Percentiles rank a stretch among this genome's conserved stretches.
These are phyloP conservation scores for Fusarium annulatum DNA, from an alignment of 2,329 filamentous ascomycete genomes.

Conservation along the genomic window DNA sequence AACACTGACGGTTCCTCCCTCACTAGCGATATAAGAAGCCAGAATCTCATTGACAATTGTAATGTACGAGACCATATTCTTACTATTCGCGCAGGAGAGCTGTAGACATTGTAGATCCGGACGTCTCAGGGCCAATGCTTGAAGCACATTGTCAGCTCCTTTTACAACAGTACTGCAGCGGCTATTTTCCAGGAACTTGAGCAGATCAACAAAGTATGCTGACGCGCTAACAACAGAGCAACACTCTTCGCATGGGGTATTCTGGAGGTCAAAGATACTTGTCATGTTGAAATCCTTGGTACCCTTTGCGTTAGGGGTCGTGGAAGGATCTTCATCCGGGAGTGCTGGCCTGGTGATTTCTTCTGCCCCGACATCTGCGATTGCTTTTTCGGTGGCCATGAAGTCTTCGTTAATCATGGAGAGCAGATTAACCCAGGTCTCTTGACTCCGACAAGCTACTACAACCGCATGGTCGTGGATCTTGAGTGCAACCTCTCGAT, in stretches of 20 bases:
- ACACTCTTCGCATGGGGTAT: neutral
- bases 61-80: neutral
- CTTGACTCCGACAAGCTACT: neutral
- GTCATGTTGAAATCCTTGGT: neutral
- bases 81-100: neutral
- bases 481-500: neutral
- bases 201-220: neutral
- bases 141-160: neutral
- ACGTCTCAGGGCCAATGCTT: neutral
- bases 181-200: neutral
- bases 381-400: neutral
- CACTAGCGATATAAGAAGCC: neutral
- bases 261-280: neutral
- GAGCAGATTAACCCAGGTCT: neutral
- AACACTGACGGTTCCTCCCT: neutral
- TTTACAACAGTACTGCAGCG: neutral
- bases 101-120: neutral
- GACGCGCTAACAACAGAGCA: neutral
- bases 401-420: neutral
- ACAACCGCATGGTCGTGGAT: neutral
- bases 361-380: neutral
- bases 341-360: neutral
- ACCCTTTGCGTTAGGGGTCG: no score
- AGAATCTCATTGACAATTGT: neutral
- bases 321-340: neutral